A percentile compares a stretch with the other conserved stretches of the same genome.
phyloP scores from a whole-genome alignment of 2,329 filamentous ascomycete species.

The Phyllosticta citriasiana region DNA sequence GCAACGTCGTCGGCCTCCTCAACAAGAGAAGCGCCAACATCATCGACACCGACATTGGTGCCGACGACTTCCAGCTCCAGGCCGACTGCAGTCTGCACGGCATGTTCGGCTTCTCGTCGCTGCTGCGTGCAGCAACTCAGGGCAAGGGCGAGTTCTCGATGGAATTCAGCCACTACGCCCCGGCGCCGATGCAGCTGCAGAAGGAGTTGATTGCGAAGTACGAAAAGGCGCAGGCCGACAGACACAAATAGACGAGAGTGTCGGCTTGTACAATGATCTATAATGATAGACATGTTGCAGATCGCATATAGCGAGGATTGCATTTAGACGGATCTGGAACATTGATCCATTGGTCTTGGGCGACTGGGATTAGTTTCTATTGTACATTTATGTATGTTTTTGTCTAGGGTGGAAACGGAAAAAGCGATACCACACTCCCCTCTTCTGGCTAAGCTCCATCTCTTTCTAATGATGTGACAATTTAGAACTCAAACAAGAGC shows the following conservation, averaged over 20 bases:
- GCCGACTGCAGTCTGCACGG: conserved; percentile 89
- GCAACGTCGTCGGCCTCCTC: conserved; percentile 84
- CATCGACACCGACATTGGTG: conserved; percentile 86
- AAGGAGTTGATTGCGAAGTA: conserved; percentile 60
- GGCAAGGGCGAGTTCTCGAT: conserved; percentile 98
- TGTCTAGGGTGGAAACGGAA: background rate
- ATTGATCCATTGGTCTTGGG: background rate
- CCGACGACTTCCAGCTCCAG: conserved; percentile 85
- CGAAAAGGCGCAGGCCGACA: conserved; percentile 55
- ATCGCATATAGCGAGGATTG: background rate
- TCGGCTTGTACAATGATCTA: background rate
- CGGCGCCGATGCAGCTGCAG: conserved; percentile 82
- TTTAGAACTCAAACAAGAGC: background rate
- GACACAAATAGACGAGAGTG: conserved; percentile 32
- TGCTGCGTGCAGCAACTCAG: conserved; percentile 86
- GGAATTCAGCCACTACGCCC: conserved; percentile 95
- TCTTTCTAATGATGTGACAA: background rate
- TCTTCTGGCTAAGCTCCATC: background rate
- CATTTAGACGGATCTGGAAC: background rate
- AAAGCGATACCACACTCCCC: conserved; percentile 9
- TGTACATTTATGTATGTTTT: background rate
- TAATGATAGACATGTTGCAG: background rate
- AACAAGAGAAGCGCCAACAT: conserved; percentile 97
- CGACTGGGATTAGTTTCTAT: background rate
- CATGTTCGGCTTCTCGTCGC: conserved; percentile 96